A percentile compares a stretch with the other conserved stretches of the same genome.
Evolutionary conservation across 2,329 filamentous ascomycete species (phyloP).

Genomic region (Phialemoniopsis sp.): DNA sequence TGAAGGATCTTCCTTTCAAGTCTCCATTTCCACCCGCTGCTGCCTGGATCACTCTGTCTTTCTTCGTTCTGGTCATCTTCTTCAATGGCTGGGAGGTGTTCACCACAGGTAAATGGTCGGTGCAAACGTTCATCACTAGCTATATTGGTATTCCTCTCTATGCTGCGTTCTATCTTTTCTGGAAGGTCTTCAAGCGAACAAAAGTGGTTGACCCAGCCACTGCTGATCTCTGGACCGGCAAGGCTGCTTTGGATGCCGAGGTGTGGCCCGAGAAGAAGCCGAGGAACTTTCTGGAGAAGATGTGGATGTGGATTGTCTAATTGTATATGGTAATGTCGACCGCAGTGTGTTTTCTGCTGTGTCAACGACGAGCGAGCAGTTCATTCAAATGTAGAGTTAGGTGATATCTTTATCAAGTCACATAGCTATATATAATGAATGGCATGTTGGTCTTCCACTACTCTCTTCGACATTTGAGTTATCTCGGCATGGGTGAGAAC

Average conservation of each 20-base stretch:
- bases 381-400: no score
- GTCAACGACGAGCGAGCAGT: no score
- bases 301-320: conserved; percentile 54
- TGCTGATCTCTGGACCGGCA: conserved; percentile 54
- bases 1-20: no score
- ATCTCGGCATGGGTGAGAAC: no score
- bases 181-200: conserved; percentile 19
- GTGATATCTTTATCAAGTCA: no score
- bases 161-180: conserved; percentile 15
- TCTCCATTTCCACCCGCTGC: no score
- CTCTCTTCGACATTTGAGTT: no score
- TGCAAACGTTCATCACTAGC: conserved; percentile 17
- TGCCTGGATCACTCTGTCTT: no score
- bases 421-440: no score
- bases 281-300: conserved; percentile 45
- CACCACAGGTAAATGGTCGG: conserved; percentile 15
- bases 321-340: no score
- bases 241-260: conserved; percentile 51
- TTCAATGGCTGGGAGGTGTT: conserved; percentile 19
- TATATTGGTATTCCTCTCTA: conserved; percentile 20
- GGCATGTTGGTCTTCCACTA: no score
- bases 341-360: no score
- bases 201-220: conserved; percentile 27
- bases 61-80: conserved; percentile 18
- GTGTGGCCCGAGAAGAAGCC: conserved; percentile 37